phyloP scores from a whole-genome alignment of 2,329 filamentous ascomycete species.

The Macrophomina pseudophaseolina region DNA sequence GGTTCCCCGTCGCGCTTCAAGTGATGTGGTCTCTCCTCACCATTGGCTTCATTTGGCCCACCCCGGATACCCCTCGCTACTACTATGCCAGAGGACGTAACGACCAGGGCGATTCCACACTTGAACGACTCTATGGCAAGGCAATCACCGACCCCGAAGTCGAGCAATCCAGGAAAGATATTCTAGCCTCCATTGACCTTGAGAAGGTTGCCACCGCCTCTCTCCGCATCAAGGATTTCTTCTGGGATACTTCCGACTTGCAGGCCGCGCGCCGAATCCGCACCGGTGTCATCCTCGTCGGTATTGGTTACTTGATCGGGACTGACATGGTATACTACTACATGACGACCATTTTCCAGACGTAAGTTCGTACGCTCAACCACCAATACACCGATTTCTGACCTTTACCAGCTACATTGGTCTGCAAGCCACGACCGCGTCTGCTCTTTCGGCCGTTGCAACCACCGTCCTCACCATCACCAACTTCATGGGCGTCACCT shows the following conservation, averaged over 20 bases:
- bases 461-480: slow-evolving; percentile 36
- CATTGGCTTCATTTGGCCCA: slow-evolving; percentile 33
- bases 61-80: slow-evolving; percentile 39
- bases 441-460: slow-evolving; percentile 34
- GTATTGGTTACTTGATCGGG: slow-evolving; percentile 48
- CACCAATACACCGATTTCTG: slow-evolving; percentile 33
- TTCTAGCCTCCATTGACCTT: slow-evolving; percentile 31
- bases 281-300: slow-evolving; percentile 47
- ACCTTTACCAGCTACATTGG: slow-evolving; percentile 34
- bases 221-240: slow-evolving; percentile 34
- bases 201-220: slow-evolving; percentile 28
- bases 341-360: slow-evolving; percentile 24
- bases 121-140: slow-evolving; percentile 31
- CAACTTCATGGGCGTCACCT: slow-evolving; percentile 34
- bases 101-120: slow-evolving; percentile 34
- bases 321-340: slow-evolving; percentile 46
- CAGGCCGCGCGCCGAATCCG: slow-evolving; percentile 38
- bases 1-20: slow-evolving; percentile 41
- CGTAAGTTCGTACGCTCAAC: not conserved
- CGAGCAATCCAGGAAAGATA: slow-evolving; percentile 32
- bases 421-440: slow-evolving; percentile 33
- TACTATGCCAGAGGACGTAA: slow-evolving; percentile 33
- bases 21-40: slow-evolving; percentile 36
- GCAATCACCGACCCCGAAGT: slow-evolving; percentile 29
- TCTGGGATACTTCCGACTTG: slow-evolving; percentile 30